phyloP scores from a whole-genome alignment of 1,139 yeast species.

The Saccharomyces uvarum region DNA sequence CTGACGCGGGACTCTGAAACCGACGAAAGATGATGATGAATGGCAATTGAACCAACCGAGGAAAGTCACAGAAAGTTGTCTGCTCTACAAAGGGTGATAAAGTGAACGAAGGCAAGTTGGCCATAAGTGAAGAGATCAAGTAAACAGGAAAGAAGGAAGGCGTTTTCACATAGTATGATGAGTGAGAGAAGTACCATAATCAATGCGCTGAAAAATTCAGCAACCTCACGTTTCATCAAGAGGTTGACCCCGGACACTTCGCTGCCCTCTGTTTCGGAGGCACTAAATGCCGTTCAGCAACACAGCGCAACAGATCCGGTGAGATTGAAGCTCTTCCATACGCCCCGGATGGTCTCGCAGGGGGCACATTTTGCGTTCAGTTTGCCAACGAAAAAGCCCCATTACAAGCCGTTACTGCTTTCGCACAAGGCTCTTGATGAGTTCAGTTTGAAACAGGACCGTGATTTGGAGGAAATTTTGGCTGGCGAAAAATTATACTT shows the following conservation, averaged over 20 bases:
- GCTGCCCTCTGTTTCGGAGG: constrained; percentile 8
- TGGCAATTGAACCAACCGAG: not conserved
- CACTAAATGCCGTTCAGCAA: constrained; percentile 6
- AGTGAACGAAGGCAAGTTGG: too few species aligned
- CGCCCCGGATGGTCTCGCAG: constrained; percentile 50
- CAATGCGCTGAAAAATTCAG: constrained; percentile 6
- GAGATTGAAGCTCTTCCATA: constrained; percentile 33
- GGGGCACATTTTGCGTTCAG: constrained; percentile 68
- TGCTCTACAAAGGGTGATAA: too few species aligned
- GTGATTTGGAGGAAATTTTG: constrained; percentile 48
- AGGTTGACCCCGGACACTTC: constrained; percentile 12
- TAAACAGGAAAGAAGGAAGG: not conserved
- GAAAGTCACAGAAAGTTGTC: not conserved
- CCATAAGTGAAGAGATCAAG: not conserved
- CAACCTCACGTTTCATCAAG: constrained; percentile 11
- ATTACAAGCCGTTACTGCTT: constrained; percentile 48
- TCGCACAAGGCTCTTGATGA: constrained; percentile 57
- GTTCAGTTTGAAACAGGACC: constrained; percentile 44
- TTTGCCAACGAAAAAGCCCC: constrained; percentile 53
- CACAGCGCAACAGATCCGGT: constrained; percentile 3
- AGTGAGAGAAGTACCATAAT: constrained; percentile 7
- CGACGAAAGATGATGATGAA: not conserved
- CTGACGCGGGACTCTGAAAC: not conserved
- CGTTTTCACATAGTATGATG: constrained; percentile 4
- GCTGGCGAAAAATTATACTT: constrained; percentile 49